phyloP scores from a whole-genome alignment of 2,329 filamentous ascomycete genomes.

The Talaromyces funiculosus region DNA sequence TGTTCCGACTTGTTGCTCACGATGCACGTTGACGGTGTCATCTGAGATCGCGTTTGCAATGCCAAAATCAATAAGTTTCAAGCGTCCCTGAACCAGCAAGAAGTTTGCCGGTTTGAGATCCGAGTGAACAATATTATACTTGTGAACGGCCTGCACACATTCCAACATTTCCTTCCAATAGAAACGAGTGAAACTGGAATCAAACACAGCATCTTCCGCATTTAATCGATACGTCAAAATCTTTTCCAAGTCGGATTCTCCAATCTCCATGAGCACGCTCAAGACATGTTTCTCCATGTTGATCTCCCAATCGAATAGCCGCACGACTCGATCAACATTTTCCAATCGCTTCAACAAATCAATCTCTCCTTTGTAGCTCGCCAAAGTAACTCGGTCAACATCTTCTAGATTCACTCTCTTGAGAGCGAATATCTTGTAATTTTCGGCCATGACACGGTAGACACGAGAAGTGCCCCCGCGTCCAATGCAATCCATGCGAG shows the following conservation, averaged over 20 bases:
- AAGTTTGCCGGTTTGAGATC: constrained; percentile 98
- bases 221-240: constrained; percentile 70
- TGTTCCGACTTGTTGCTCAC: constrained; percentile 90
- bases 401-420: constrained; percentile 90
- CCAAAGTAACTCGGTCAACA: constrained; percentile 75
- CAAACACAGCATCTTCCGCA: constrained; percentile 68
- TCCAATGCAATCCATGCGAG: constrained; percentile 81
- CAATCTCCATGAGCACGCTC: constrained; percentile 93
- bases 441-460: constrained; percentile 94
- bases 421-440: constrained; percentile 88
- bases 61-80: constrained; percentile 97
- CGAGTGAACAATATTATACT: constrained; percentile 88
- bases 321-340: constrained; percentile 83
- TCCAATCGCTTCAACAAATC: constrained; percentile 77
- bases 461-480: constrained; percentile 91
- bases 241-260: constrained; percentile 86
- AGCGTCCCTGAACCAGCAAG: constrained; percentile 77
- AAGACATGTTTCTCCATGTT: constrained; percentile 87
- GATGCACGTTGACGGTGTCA: constrained; percentile 94
- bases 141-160: constrained; percentile 83
- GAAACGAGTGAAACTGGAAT: constrained; percentile 87
- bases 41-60: constrained; percentile 98
- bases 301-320: constrained; percentile 85
- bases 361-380: constrained; percentile 91
- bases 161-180: constrained; percentile 99